phyloP scores from a whole-genome alignment of 257 asterid species.

The Coffea eugenioides region DNA sequence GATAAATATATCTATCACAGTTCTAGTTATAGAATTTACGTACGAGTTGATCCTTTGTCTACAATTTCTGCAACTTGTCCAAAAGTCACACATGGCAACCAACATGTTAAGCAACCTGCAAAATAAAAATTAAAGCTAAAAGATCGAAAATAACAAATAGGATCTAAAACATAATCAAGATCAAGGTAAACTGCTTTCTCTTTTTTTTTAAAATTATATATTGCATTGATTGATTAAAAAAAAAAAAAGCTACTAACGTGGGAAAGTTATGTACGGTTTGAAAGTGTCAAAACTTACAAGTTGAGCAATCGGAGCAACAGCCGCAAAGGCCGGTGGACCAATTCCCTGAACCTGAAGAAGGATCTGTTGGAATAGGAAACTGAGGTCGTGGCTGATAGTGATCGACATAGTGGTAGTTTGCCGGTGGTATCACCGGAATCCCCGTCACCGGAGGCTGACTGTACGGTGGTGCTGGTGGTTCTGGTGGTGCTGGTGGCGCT shows the following conservation, averaged over 20 bases:
- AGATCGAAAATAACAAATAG: too few species aligned
- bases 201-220: background rate
- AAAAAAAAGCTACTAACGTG: background rate
- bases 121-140: background rate
- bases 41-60: constrained; percentile 30
- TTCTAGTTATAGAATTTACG: background rate
- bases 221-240: too few species aligned
- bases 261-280: background rate
- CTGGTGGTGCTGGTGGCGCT: constrained; percentile 14
- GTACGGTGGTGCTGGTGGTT: background rate
- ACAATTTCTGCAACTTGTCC: constrained; percentile 36
- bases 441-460: constrained; percentile 15
- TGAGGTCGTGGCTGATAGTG: background rate
- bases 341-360: constrained; percentile 21
- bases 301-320: constrained; percentile 36
- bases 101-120: constrained; percentile 33
- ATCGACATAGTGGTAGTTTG: background rate
- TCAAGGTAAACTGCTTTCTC: too few species aligned
- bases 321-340: constrained; percentile 52
- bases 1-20: too few species aligned
- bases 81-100: constrained; percentile 34
- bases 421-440: constrained; percentile 14
- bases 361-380: constrained; percentile 1
- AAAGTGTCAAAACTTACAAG: constrained; percentile 26
- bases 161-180: too few species aligned